Evolutionary conservation across 805 yeast genomes (phyloP).

Genomic region (Wickerhamiella parazyma): DNA sequence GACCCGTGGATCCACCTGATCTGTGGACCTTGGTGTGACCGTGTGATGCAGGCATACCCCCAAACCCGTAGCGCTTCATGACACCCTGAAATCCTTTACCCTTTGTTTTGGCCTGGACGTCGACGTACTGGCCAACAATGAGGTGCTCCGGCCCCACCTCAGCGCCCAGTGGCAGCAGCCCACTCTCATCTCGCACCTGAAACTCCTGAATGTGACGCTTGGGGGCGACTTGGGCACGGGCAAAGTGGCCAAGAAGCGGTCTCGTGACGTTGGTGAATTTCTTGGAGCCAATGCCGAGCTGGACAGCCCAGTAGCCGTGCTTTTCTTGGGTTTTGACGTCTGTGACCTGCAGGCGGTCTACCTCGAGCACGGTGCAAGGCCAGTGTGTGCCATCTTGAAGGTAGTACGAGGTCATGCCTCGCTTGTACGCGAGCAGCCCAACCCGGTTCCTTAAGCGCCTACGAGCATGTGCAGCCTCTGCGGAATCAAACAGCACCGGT

Average conservation of each 20-base stretch:
- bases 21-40: conserved; percentile 92
- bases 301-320: conserved; percentile 76
- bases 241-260: conserved; percentile 60
- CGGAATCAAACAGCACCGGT: conserved; percentile 49
- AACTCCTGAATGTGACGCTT: conserved; percentile 66
- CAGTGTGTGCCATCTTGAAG: conserved; percentile 47
- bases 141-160: conserved; percentile 74
- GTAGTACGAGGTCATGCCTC: conserved; percentile 83
- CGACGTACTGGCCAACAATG: conserved; percentile 70
- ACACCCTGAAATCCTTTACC: conserved; percentile 99
- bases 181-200: conserved; percentile 52
- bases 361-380: conserved; percentile 80
- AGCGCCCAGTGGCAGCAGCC: conserved; percentile 64
- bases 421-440: conserved; percentile 70
- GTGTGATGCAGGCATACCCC: conserved; percentile 83
- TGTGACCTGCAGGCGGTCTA: conserved; percentile 78
- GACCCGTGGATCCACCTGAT: conserved; percentile 96
- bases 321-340: conserved; percentile 52
- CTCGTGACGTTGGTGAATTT: conserved; percentile 48
- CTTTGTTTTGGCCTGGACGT: conserved; percentile 61
- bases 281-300: conserved; percentile 71
- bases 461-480: conserved; percentile 55
- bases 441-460: conserved; percentile 63
- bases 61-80: conserved; percentile 86
- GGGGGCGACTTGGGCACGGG: conserved; percentile 71